A percentile compares a stretch with the other conserved stretches of the same genome.
phyloP scores from a whole-genome alignment of 2,329 filamentous ascomycete genomes.

The Trichophaea hybrida region DNA sequence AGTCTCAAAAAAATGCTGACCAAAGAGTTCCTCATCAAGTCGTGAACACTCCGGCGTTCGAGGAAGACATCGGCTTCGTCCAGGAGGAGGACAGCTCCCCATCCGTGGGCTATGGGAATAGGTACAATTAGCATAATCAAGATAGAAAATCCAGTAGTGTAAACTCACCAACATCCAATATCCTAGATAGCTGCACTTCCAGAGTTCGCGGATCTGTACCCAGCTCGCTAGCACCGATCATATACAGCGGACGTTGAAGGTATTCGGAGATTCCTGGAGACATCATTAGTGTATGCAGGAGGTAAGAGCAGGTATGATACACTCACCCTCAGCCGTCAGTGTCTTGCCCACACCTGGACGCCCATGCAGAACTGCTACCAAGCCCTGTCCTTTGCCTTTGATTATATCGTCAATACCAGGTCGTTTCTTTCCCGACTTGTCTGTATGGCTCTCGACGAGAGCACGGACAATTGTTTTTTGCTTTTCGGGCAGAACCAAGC shows the following conservation, averaged over 20 bases:
- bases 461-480: slow-evolving; percentile 40
- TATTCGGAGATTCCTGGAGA: slow-evolving; percentile 35
- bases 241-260: slow-evolving; percentile 39
- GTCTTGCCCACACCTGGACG: slow-evolving; percentile 45
- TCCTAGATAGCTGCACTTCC: slow-evolving; percentile 65
- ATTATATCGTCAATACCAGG: slow-evolving; percentile 34
- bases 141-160: background rate
- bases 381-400: slow-evolving; percentile 36
- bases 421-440: slow-evolving; percentile 4
- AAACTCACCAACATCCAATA: slow-evolving; percentile 64
- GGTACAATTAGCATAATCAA: background rate
- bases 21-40: slow-evolving; percentile 71
- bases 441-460: slow-evolving; percentile 23
- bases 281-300: background rate
- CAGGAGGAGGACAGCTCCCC: slow-evolving; percentile 71
- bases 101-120: slow-evolving; percentile 35
- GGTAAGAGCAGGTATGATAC: background rate
- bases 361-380: slow-evolving; percentile 36
- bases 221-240: slow-evolving; percentile 33
- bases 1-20: slow-evolving; percentile 40
- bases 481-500: slow-evolving; percentile 53
- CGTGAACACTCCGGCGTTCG: slow-evolving; percentile 53
- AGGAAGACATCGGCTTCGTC: slow-evolving; percentile 79
- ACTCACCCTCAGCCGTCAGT: slow-evolving; percentile 39
- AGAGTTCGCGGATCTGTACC: slow-evolving; percentile 36